Evolutionary conservation across 768 basidiomycete genomes (phyloP), one percentile per base, ranked within the genome.

Genomic region (Phlegmacium glaucopus): DNA sequence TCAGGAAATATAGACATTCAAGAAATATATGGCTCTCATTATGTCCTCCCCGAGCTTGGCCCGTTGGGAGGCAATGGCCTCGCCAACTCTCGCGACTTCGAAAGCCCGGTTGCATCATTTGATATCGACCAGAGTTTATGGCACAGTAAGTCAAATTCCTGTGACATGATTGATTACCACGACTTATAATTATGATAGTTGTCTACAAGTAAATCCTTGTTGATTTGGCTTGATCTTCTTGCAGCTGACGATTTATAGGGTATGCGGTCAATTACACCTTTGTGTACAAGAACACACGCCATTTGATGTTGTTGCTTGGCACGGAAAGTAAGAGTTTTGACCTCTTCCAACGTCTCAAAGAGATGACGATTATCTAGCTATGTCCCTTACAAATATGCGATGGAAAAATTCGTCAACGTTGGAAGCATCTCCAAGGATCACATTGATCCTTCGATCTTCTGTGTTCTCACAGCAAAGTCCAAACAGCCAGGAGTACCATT

Each of bases 281-380:
- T 80, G 79, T 53, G 63, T 67, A 34, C 81, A 85, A 51, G 74
- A 79, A 37, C 79, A 83, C 61, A 83, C 83, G 1, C 83, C 83
- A 0, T 86, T 85, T 61, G 84, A 86, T 57, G 83, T 85, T 34
- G 83, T 85, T 22, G 82, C 83, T 1, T 85, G 82, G 82, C 76
- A 79, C 42, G 82, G 82, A 62, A 84, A 81, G 80, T 82, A 59
- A 43, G 78, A 65, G 4, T 27, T 29, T 22, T 22, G 9, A 8
- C 11, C 40, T 15, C 17, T 12, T 16, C 36, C 12, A 15, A 5
- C 8, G 26, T 36, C 41, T 9, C 34, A 34, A 10, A 36, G 18
- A 30, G 38, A 40, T 39, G 27, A 25, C 29, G 13, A 25, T 25
- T n/a, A 12, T 48, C 17, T 43, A 82, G 80, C 63, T 83, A 83